Conservation (phyloP, 73 alveolate genomes). For the Urostyla sp. region DNA sequence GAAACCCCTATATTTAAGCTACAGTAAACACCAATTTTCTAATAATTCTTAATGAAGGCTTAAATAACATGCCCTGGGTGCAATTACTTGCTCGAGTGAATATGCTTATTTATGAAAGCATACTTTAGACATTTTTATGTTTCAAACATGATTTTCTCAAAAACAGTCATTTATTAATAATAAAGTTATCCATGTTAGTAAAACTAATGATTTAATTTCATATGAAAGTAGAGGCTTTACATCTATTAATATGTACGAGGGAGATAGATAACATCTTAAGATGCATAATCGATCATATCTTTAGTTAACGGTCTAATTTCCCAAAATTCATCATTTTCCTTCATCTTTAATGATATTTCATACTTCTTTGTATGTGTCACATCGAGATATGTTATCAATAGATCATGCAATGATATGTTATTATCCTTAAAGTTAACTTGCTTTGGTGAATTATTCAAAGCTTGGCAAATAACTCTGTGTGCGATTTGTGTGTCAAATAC, state of each 20-base stretch:
- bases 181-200: constrained; percentile 35
- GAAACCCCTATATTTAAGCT: constrained; percentile 61
- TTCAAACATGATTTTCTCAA: constrained; percentile 33
- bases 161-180: constrained; percentile 39
- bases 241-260: constrained; percentile 43
- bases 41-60: constrained; percentile 57
- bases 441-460: background rate
- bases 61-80: background rate
- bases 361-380: constrained; percentile 46
- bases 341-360: constrained; percentile 56
- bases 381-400: constrained; percentile 34
- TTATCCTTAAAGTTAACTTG: constrained; percentile 25
- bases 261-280: constrained; percentile 63
- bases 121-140: constrained; percentile 37
- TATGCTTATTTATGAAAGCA: constrained; percentile 61
- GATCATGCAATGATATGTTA: constrained; percentile 51
- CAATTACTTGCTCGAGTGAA: background rate
- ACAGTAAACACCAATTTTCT: constrained; percentile 51
- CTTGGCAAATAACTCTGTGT: constrained; percentile 43
- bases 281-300: constrained; percentile 67
- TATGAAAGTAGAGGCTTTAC: constrained; percentile 6
- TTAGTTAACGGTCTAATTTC: constrained; percentile 65
- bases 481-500: constrained; percentile 66
- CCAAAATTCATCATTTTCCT: constrained; percentile 57
- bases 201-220: background rate